Evolutionary conservation across 257 asterid species (phyloP).

Genomic region (Nicotiana paniculata): DNA sequence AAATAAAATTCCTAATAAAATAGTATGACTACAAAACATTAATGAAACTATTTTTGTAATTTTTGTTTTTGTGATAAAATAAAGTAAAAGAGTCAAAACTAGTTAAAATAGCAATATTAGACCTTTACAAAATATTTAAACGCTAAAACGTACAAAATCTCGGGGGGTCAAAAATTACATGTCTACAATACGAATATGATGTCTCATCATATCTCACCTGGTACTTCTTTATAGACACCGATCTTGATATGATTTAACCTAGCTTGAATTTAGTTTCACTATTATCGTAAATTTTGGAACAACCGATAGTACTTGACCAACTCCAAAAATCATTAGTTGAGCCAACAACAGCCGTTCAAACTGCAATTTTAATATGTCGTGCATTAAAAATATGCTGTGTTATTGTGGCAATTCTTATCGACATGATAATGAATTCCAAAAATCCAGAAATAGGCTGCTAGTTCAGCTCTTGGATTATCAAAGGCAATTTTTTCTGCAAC

Average conservation of each 20-base stretch:
- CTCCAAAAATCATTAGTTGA: neutral
- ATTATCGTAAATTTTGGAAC: too few relatives aligned
- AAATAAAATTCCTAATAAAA: too few relatives aligned
- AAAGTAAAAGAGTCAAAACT: too few relatives aligned
- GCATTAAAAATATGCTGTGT: neutral
- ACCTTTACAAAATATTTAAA: too few relatives aligned
- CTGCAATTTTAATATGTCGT: neutral
- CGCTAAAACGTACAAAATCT: too few relatives aligned
- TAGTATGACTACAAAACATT: too few relatives aligned
- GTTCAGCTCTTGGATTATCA: neutral
- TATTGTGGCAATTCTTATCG: neutral
- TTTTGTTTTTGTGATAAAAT: too few relatives aligned
- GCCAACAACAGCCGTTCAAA: neutral
- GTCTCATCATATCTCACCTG: too few relatives aligned
- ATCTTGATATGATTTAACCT: neutral
- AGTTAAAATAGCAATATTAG: too few relatives aligned
- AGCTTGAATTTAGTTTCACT: neutral
- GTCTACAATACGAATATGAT: too few relatives aligned
- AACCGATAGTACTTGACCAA: neutral
- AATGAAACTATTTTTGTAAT: too few relatives aligned
- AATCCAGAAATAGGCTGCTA: neutral
- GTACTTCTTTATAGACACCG: neutral
- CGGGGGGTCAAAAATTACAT: too few relatives aligned
- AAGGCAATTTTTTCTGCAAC: neutral
- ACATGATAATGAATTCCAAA: neutral